These are phyloP conservation scores for Pythium aphanidermatum DNA, from an alignment of 352 stramenopile genomes.

Conservation along the genomic window DNA sequence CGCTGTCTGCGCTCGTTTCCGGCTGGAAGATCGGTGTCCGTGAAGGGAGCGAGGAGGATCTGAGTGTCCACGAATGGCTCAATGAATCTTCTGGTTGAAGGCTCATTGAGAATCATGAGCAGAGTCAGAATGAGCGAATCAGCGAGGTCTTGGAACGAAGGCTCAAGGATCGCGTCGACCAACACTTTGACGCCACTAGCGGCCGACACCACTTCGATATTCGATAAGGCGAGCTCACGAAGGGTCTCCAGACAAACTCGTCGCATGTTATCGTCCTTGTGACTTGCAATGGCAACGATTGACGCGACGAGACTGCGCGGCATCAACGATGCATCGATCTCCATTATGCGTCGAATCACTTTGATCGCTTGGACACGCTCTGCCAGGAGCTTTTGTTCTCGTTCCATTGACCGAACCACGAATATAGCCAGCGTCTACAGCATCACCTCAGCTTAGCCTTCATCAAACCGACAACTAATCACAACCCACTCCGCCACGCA, in stretches of 20 bases:
- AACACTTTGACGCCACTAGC: constrained; percentile 80
- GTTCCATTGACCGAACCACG: constrained; percentile 75
- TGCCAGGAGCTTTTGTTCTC: constrained; percentile 80
- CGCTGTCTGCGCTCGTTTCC: constrained; percentile 80
- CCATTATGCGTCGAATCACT: constrained; percentile 75
- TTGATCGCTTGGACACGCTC: constrained; percentile 87
- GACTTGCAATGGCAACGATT: constrained; percentile 74
- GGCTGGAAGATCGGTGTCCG: constrained; percentile 78
- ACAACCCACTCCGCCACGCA: too few species aligned
- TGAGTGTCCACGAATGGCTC: constrained; percentile 86
- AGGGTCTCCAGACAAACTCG: constrained; percentile 84
- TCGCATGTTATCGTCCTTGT: constrained; percentile 88
- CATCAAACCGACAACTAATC: too few species aligned
- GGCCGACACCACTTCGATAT: constrained; percentile 78
- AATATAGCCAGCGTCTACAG: constrained; percentile 70
- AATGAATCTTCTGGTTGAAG: constrained; percentile 78
- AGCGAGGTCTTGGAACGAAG: constrained; percentile 81
- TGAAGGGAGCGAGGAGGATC: constrained; percentile 83
- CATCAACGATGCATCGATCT: constrained; percentile 83
- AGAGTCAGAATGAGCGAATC: constrained; percentile 84
- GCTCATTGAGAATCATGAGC: constrained; percentile 81
- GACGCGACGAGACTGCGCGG: constrained; percentile 76
- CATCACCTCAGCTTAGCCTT: too few species aligned
- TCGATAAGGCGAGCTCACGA: constrained; percentile 71
- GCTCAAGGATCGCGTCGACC: constrained; percentile 84